Percentiles rank a stretch among this genome's conserved stretches.
Evolutionary conservation across 1,284 basidiomycete genomes (phyloP).

Genomic region (Ustilago vetiveriae): DNA sequence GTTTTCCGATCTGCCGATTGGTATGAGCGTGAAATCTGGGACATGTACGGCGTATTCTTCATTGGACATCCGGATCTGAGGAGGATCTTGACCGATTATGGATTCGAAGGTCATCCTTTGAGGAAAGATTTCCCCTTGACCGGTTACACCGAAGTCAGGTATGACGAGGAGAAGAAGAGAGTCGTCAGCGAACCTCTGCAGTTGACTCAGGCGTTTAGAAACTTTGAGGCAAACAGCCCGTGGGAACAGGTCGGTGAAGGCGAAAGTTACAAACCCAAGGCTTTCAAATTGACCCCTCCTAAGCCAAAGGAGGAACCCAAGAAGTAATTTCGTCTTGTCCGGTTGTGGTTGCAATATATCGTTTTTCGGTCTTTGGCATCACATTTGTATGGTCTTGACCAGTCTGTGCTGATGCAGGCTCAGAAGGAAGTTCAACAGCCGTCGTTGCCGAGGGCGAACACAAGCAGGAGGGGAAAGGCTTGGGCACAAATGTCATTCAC

Average conservation of each 20-base stretch:
- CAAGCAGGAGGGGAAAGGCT: too few relatives aligned
- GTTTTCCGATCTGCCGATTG: slow-evolving; percentile 94
- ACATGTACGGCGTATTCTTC: slow-evolving; percentile 98
- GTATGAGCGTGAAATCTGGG: slow-evolving; percentile 99
- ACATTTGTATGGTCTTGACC: not conserved
- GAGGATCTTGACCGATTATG: slow-evolving; percentile 97
- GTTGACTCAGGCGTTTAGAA: slow-evolving; percentile 96
- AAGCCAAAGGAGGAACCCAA: slow-evolving; percentile 68
- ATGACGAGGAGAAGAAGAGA: slow-evolving; percentile 97
- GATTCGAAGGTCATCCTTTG: slow-evolving; percentile 96
- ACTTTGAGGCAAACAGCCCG: slow-evolving; percentile 82
- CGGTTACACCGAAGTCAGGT: slow-evolving; percentile 95
- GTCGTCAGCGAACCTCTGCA: slow-evolving; percentile 98
- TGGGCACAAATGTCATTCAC: too few relatives aligned
- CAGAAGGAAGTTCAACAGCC: too few relatives aligned
- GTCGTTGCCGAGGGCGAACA: too few relatives aligned
- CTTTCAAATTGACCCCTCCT: slow-evolving; percentile 69
- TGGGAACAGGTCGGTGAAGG: slow-evolving; percentile 98
- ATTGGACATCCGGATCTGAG: slow-evolving; percentile 93
- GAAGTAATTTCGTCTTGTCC: too few relatives aligned
- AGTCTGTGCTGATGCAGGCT: not conserved
- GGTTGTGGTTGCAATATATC: slow-evolving; percentile 1
- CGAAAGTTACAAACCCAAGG: slow-evolving; percentile 73
- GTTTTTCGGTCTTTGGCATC: not conserved
- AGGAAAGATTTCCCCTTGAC: slow-evolving; percentile 98